Evolutionary conservation across 176 grass and related monocot genomes (phyloP).

Genomic region (Poa annua): DNA sequence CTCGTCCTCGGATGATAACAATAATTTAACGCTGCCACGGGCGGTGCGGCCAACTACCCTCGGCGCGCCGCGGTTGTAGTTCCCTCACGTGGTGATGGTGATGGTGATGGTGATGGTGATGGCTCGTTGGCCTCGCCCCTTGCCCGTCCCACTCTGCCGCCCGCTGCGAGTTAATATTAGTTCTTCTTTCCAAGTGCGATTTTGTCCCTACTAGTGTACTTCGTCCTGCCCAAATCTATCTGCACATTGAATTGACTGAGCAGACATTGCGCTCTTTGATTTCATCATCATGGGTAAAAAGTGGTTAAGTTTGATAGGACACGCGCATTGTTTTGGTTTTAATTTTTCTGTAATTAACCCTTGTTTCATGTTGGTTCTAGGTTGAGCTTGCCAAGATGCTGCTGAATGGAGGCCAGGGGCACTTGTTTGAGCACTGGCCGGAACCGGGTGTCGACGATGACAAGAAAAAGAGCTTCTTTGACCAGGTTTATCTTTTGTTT

Average conservation of each 20-base stretch:
- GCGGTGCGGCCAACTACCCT: conserved; percentile 9
- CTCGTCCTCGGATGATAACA: too few relatives aligned
- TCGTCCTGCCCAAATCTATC: not conserved
- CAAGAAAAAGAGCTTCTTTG: conserved; percentile 78
- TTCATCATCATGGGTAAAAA: too few relatives aligned
- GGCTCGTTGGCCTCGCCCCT: not conserved
- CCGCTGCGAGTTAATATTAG: not conserved
- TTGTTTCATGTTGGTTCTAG: conserved; percentile 42
- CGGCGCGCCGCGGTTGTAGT: not conserved
- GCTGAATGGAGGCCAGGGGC: conserved; percentile 64
- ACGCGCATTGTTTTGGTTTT: not conserved
- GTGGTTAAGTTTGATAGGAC: too few relatives aligned
- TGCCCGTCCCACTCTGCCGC: not conserved
- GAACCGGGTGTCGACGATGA: conserved; percentile 65
- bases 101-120: not conserved
- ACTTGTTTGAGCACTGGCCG: conserved; percentile 85
- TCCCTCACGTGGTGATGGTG: not conserved
- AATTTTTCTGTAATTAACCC: not conserved
- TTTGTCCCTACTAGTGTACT: not conserved
- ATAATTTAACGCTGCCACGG: too few relatives aligned
- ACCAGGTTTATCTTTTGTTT: conserved; percentile 61
- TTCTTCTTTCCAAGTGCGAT: not conserved
- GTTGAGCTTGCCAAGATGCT: conserved; percentile 71
- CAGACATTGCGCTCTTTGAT: not conserved
- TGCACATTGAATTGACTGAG: not conserved